Conservation (phyloP, 129 eudicot species). For the Apium graveolens region DNA sequence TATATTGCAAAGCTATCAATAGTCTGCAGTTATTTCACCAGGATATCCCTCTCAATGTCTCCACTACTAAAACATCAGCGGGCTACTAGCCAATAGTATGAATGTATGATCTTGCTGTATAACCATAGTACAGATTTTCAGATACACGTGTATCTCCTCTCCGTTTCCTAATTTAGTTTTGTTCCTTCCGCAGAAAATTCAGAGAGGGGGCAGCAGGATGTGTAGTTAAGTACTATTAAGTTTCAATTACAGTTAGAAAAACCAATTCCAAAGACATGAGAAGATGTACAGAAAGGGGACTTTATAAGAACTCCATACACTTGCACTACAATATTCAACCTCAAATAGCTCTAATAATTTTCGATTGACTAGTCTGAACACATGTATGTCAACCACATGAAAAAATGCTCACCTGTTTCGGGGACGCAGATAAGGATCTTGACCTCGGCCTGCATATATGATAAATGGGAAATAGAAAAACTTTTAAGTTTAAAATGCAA, state of each 20-base stretch:
- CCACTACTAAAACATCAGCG: neutral
- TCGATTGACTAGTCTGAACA: neutral
- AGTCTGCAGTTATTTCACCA: neutral
- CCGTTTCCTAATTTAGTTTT: neutral
- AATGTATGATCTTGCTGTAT: neutral
- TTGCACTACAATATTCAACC: neutral
- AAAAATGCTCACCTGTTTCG: conserved; percentile 40
- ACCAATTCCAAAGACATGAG: neutral
- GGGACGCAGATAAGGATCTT: conserved; percentile 57
- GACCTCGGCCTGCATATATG: conserved; percentile 36
- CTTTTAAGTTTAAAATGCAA: neutral
- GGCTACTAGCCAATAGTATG: neutral
- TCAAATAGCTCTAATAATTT: neutral
- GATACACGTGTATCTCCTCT: neutral
- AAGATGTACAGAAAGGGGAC: neutral
- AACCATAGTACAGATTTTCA: neutral
- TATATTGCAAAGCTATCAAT: neutral
- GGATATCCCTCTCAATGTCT: neutral
- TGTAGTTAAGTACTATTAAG: neutral
- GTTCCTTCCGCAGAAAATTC: neutral
- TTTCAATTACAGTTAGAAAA: neutral
- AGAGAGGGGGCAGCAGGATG: neutral
- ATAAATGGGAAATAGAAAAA: neutral
- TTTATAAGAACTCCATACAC: neutral
- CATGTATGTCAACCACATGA: neutral